Evolutionary conservation across 345 rosid species (phyloP), one percentile per base, ranked within the genome.

Genomic region (Raphanus raphanistrum): DNA sequence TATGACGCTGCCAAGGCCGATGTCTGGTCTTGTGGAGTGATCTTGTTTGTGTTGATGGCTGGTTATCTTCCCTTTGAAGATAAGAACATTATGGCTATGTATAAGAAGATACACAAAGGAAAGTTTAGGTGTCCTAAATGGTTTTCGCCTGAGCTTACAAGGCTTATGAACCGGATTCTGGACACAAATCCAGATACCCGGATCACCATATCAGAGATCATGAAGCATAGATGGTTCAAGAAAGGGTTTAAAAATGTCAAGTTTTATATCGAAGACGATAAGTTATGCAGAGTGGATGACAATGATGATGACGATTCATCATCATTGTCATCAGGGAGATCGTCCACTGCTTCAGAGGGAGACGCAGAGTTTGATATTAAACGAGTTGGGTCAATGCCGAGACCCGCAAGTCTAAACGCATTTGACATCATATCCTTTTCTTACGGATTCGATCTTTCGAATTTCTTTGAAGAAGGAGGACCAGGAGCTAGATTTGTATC

Each of bases 1-100:
- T 94, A 94, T 60, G 97, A 94, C n/a, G 98, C 92, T 7, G 91
- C 95, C 5, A 94, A 92, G 83, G 92, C 90, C 4, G 98, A 94
- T 67, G 86, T 92, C 8, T 92, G 98, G 98, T 89, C 98, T 0
- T 90, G 97, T 31, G 98, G 98, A 13, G 87, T 94, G 29, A 86
- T 94, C 76, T 84, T 94, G 54, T 94, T 86, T 78, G 98, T 89
- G 10, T 68, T 94, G 29, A 84, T 84, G 73, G 94, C 98, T 0
- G 98, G 98, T 33, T 90, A 84, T 81, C 76, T 94, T 77, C 98
- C 98, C 1, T 92, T 94, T 74, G 89, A 85, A 43, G 98, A 94
- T 29, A 90, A 92, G 10, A 94, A 90, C 77, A 82, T 90, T 57
- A 82, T 90, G 90, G 86, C 70, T 32, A 83, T 92, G 98, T 90